Conservation (phyloP, 306 rosid genomes). For the Glycyrrhiza uralensis region DNA sequence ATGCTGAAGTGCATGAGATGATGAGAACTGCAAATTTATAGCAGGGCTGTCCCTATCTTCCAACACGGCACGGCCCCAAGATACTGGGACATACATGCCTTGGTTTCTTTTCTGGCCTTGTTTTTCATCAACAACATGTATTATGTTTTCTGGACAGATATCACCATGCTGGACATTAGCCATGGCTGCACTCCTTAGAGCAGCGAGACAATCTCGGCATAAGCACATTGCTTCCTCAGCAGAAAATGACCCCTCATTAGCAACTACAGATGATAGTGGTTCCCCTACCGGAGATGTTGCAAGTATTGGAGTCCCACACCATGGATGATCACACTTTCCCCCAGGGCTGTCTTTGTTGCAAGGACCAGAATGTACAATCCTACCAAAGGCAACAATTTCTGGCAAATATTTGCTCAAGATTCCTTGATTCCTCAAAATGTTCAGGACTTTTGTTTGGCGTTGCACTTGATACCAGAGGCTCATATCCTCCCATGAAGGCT, state of each 20-base stretch:
- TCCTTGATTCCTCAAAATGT: constrained; percentile 68
- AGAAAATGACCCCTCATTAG: constrained; percentile 60
- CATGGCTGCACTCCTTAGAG: constrained; percentile 68
- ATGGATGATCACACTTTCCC: constrained; percentile 81
- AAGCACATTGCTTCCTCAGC: constrained; percentile 71
- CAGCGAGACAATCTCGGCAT: constrained; percentile 73
- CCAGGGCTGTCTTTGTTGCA: constrained; percentile 76
- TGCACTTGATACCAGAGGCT: constrained; percentile 97
- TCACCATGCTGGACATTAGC: constrained; percentile 89
- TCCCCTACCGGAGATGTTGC: constrained; percentile 88
- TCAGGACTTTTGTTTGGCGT: constrained; percentile 89
- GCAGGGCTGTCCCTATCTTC: constrained; percentile 94
- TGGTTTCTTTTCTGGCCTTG: constrained; percentile 44
- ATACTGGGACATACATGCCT: constrained; percentile 55
- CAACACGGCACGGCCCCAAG: constrained; percentile 90
- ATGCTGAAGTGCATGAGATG: constrained; percentile 87
- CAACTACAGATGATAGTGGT: constrained; percentile 54
- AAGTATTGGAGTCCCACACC: constrained; percentile 89
- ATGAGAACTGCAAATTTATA: constrained; percentile 79
- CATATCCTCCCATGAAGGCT: constrained; percentile 98
- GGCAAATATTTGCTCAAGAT: constrained; percentile 70
- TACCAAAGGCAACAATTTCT: constrained; percentile 75
- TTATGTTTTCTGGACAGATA: constrained; percentile 80
- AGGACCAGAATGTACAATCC: constrained; percentile 73
- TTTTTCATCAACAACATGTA: constrained; percentile 48